Evolutionary conservation across 306 rosid species (phyloP), one percentile per base, ranked within the genome.

Genomic region (Casuarina glauca): DNA sequence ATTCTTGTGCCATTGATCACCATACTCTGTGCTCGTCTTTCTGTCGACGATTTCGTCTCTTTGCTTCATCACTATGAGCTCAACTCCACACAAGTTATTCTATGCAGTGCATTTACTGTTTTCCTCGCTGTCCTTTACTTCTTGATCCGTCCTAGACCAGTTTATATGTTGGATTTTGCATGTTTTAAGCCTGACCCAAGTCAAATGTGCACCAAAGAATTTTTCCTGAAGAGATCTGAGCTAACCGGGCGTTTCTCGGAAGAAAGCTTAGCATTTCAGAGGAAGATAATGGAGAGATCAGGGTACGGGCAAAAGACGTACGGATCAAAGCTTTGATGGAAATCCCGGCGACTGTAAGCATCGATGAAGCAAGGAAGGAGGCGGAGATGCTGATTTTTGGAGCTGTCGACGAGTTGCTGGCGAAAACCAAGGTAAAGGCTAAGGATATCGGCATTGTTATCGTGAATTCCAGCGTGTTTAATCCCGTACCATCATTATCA

Each of bases 211-310:
- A 67, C 50, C 32, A 42, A 8, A 42, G 50, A 67, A 8, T n/a
- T 3, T 42, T 67, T 67, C 71, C 9, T 67, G 2, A 41, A 67
- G 42, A 16, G 50, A 67, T 41, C 71, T 42, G 35, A 7, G 71
- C 71, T 67, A 3, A 41, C 35, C 20, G 46, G 50, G 71, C 7
- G 32, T 67, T 67, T 67, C 71, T 41, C 71, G 13, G 71, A 67
- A 42, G 71, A 67, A 42, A 67, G 71, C 9, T 3, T 67, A 8
- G 50, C 36, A 6, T 67, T 67, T 41, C 71, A 67, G 9, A 3
- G 1, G 50, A 67, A 67, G 48, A 67, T 67, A 41, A 41, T 67
- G 71, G 71, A 67, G 71, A 67, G 48, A 35, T 67, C 71, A 42
- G 71, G 71, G 46, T 67, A 67, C 10, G 71, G 71, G 10, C 50